Evolutionary conservation across 176 grass and related monocot species (phyloP).

Genomic region (Carex pumila): DNA sequence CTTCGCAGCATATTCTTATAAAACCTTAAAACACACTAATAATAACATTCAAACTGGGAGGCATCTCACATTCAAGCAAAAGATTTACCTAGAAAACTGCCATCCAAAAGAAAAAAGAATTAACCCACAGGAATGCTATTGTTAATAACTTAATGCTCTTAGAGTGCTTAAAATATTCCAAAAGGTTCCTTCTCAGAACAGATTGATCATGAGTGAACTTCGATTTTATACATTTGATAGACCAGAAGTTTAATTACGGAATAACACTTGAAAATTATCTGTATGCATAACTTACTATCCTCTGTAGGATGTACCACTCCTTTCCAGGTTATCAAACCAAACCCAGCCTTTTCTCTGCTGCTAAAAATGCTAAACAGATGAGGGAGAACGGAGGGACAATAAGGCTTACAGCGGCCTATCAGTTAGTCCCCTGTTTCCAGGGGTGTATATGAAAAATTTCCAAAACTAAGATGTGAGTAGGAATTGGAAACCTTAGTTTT

Average conservation of each 20-base stretch:
- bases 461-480: neutral
- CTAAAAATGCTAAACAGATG: neutral
- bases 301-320: too few species aligned
- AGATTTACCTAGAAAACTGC: neutral
- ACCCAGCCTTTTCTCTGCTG: neutral
- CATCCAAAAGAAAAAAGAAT: neutral
- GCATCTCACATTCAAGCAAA: neutral
- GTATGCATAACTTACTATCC: neutral
- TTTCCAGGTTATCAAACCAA: neutral
- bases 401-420: neutral
- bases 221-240: neutral
- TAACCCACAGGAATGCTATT: neutral
- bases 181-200: neutral
- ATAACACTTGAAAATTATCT: neutral
- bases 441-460: neutral
- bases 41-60: neutral
- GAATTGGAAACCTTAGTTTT: slow-evolving; percentile 58
- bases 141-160: neutral
- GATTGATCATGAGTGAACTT: neutral
- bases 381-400: neutral
- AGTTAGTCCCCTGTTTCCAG: neutral
- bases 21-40: neutral
- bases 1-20: neutral
- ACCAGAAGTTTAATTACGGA: neutral
- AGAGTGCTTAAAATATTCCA: neutral